phyloP scores from a whole-genome alignment of 805 yeast species.

The Nakazawaea anatomiae region DNA sequence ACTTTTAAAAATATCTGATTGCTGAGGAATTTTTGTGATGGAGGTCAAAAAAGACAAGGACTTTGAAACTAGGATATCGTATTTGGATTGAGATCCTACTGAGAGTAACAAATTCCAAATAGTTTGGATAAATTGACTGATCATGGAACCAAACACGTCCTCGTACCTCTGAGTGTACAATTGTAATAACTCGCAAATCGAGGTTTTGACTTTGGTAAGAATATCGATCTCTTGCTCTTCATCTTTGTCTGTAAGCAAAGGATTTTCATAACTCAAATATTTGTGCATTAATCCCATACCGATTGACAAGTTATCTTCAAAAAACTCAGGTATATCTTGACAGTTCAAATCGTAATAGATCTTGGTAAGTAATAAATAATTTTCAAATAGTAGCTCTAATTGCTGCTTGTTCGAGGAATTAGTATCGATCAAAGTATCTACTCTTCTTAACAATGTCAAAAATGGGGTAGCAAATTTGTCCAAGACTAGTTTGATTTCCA shows the following conservation, averaged over 20 bases:
- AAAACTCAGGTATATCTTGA: conserved; percentile 97
- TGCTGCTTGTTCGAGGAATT: conserved; percentile 40
- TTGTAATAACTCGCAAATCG: conserved; percentile 79
- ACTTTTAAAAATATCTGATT: conserved; percentile 54
- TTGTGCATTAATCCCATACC: conserved; percentile 83
- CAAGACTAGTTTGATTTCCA: conserved; percentile 82
- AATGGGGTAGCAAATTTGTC: conserved; percentile 81
- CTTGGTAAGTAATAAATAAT: conserved; percentile 64
- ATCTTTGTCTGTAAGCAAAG: conserved; percentile 47
- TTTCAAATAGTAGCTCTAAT: conserved; percentile 58
- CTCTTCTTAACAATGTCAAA: conserved; percentile 56
- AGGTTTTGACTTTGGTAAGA: conserved; percentile 67
- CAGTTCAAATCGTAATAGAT: conserved; percentile 91
- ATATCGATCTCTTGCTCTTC: conserved; percentile 68
- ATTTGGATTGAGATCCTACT: conserved; percentile 65
- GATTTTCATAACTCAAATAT: conserved; percentile 60
- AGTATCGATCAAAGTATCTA: conserved; percentile 58
- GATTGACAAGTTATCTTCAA: conserved; percentile 77
- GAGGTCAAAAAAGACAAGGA: conserved; percentile 79
- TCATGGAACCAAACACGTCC: conserved; percentile 79
- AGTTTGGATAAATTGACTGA: conserved; percentile 72
- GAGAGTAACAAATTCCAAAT: conserved; percentile 73
- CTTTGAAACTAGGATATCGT: conserved; percentile 78
- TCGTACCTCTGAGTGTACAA: conserved; percentile 87
- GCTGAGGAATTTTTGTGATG: conserved; percentile 65